Evolutionary conservation across 352 stramenopile species (phyloP).

Genomic region (Phytophthora colocasiae): DNA sequence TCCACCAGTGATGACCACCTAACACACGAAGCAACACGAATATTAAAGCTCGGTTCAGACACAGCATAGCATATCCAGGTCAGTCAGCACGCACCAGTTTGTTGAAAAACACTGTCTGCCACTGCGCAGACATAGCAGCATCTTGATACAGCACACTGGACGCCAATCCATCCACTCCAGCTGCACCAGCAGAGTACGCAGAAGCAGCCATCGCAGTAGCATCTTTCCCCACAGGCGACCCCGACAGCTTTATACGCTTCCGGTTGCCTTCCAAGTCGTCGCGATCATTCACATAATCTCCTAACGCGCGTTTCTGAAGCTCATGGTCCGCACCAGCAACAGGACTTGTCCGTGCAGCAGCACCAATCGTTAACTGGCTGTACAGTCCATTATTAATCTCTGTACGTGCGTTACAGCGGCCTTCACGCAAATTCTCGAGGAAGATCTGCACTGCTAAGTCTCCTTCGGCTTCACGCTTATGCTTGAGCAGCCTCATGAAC

Average conservation of each 20-base stretch:
- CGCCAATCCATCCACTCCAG: slow-evolving; percentile 16
- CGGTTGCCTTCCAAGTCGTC: slow-evolving; percentile 31
- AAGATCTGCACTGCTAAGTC: slow-evolving; percentile 81
- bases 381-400: slow-evolving; percentile 75
- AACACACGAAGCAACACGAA: slow-evolving; percentile 6
- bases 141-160: slow-evolving; percentile 37
- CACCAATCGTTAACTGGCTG: slow-evolving; percentile 41
- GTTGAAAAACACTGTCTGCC: slow-evolving; percentile 52
- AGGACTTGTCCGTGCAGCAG: slow-evolving; percentile 10
- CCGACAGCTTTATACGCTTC: slow-evolving; percentile 36
- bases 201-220: slow-evolving; percentile 11
- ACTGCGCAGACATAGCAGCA: slow-evolving; percentile 31
- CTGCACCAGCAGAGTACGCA: slow-evolving; percentile 30
- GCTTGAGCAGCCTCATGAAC: slow-evolving; percentile 81
- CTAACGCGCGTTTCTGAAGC: slow-evolving; percentile 39
- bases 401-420: slow-evolving; percentile 68
- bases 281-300: slow-evolving; percentile 34
- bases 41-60: neutral
- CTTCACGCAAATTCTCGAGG: slow-evolving; percentile 77
- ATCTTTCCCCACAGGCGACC: slow-evolving; percentile 10
- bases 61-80: neutral
- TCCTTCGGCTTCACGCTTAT: slow-evolving; percentile 78
- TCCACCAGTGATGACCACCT: slow-evolving; percentile 73
- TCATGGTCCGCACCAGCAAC: slow-evolving; percentile 15
- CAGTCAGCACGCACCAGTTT: slow-evolving; percentile 54